Conservation (phyloP, 495 filamentous ascomycete species). For the Talaromyces stipitatus region DNA sequence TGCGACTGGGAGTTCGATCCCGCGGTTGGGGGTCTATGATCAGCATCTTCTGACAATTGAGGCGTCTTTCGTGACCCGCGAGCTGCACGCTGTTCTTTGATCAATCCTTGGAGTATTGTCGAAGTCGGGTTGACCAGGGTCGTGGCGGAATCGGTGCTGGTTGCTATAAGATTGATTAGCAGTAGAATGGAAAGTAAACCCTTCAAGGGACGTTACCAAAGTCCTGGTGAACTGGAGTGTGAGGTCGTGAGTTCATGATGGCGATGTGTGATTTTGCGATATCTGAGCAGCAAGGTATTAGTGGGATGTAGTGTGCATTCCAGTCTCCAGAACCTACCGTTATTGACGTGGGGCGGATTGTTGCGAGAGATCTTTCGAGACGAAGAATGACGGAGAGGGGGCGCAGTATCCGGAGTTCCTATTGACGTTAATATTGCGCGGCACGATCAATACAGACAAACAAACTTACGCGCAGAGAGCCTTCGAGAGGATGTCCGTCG, state of each 20-base stretch:
- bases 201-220: background rate
- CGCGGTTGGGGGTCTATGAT: slow-evolving; percentile 24
- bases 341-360: slow-evolving; percentile 5
- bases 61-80: slow-evolving; percentile 24
- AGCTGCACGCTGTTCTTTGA: slow-evolving; percentile 41
- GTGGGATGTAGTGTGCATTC: background rate
- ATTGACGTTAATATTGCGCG: background rate
- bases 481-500: background rate
- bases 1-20: slow-evolving; percentile 16
- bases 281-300: background rate
- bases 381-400: background rate
- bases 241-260: slow-evolving; percentile 5
- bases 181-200: background rate
- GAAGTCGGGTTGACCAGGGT: slow-evolving; percentile 37
- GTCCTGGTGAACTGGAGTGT: slow-evolving; percentile 8
- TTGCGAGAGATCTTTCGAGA: slow-evolving; percentile 4
- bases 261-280: slow-evolving; percentile 4
- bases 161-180: slow-evolving; percentile 15
- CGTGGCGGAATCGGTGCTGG: slow-evolving; percentile 11
- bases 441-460: background rate
- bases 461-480: background rate
- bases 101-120: slow-evolving; percentile 34
- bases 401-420: background rate
- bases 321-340: background rate
- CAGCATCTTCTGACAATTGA: slow-evolving; percentile 17